Percentiles rank a stretch among this genome's conserved stretches.
phyloP scores from a whole-genome alignment of 2,329 filamentous ascomycete species.

The Dactylellina sp. region DNA sequence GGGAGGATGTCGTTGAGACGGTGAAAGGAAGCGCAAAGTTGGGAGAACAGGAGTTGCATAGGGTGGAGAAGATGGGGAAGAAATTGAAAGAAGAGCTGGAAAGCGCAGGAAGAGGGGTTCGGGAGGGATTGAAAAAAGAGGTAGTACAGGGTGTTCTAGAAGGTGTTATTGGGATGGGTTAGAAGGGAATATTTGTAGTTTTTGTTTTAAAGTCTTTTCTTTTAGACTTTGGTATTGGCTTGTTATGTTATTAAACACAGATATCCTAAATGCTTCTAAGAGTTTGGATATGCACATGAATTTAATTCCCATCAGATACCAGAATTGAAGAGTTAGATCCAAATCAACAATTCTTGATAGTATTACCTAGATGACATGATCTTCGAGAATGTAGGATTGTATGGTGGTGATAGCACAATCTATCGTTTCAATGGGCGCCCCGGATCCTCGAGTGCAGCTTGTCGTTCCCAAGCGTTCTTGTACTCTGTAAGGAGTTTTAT shows the following conservation, averaged over 20 bases:
- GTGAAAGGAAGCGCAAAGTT: slow-evolving; percentile 48
- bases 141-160: slow-evolving; percentile 53
- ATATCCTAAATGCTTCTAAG: neutral
- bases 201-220: slow-evolving; percentile 13
- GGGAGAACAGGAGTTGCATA: slow-evolving; percentile 47
- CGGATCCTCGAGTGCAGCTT: neutral
- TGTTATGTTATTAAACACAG: slow-evolving; percentile 9
- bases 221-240: slow-evolving; percentile 9
- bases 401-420: no score
- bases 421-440: no score
- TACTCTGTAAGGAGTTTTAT: slow-evolving; percentile 7
- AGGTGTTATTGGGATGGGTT: slow-evolving; percentile 54
- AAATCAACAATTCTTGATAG: no score
- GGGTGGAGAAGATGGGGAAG: slow-evolving; percentile 49
- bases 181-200: neutral
- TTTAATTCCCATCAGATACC: no score
- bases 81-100: slow-evolving; percentile 46
- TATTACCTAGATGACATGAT: no score
- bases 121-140: slow-evolving; percentile 50
- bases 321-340: no score
- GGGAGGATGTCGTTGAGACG: slow-evolving; percentile 51
- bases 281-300: no score
- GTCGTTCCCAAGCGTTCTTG: slow-evolving; percentile 4
- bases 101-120: slow-evolving; percentile 47
- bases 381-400: no score